Evolutionary conservation across 352 stramenopile species (phyloP), one percentile per base, ranked within the genome.

Genomic region (Phytophthora idaei): DNA sequence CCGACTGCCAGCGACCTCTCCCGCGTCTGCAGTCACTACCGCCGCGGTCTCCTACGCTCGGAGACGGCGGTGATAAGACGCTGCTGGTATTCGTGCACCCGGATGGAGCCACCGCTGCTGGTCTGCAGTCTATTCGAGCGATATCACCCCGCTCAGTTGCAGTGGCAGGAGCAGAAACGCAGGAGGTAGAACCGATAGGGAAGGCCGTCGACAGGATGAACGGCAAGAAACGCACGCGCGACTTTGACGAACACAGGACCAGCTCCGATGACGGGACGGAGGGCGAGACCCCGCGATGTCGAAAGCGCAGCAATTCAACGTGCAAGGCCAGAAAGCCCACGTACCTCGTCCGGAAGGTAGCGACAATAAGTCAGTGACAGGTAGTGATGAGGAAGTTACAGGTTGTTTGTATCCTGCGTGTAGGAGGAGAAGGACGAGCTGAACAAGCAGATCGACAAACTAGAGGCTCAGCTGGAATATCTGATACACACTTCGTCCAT

Each of bases 291-390:
- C 60, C 55, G 4, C 57, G 45, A 1, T 21, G 21, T n/a, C 55
- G 50, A 28, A 83, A 80, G 50, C 71, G 71, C 34, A 32, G 57
- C 41, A 77, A 69, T 25, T 53, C 60, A 6, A 49, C 46, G 28
- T 60, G 52, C 31, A 74, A 73, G 31, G 45, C 48, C 55, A 65
- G 77, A 14, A 85, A 85, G 28, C 77, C 77, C 7, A 85, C 77
- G 46, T 85, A 85, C 41, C 65, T 85, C 34, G 69, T 82, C 14
- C 68, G 77, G 21, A 85, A 85, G 65, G 72, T 77, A 54, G 25
- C 11, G 42, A 25, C 17, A 28, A 12, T 50, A 27, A 51, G 3
- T 14, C 15, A 1, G 1, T 10, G 15, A 28, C 28, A 5, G 32
- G 11, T 2, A 36, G 17, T 32, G 11, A 6, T n/a, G 14, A 29